A percentile compares a stretch with the other conserved stretches of the same genome.
Conservation (phyloP, 441 rosid genomes). For the Aleurites moluccanus region DNA sequence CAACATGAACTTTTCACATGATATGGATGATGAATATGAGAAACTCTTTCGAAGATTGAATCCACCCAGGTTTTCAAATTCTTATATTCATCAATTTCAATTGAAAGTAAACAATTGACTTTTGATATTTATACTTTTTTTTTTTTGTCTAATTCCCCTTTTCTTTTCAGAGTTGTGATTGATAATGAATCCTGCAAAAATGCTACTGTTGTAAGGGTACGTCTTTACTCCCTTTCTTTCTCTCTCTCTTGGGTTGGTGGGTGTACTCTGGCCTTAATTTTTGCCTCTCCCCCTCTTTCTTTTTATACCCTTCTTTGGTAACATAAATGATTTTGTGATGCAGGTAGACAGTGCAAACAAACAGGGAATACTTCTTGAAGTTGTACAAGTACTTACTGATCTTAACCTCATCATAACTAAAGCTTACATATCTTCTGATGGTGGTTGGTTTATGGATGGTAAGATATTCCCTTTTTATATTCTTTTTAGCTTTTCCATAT, state of each 20-base stretch:
- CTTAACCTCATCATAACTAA: constrained; percentile 75
- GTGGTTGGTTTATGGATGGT: constrained; percentile 99
- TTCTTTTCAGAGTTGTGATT: constrained; percentile 63
- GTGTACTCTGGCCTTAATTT: constrained; percentile 8
- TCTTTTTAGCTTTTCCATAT: background rate
- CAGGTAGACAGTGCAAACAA: constrained; percentile 93
- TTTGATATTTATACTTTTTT: background rate
- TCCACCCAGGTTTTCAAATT: constrained; percentile 64
- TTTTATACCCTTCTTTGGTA: constrained; percentile 16
- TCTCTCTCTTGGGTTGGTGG: constrained; percentile 11
- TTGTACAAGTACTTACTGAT: constrained; percentile 91
- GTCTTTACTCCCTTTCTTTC: background rate
- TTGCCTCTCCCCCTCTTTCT: constrained; percentile 6
- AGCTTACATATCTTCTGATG: constrained; percentile 93
- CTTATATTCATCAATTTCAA: constrained; percentile 10
- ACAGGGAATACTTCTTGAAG: constrained; percentile 90
- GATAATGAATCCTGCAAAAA: constrained; percentile 82
- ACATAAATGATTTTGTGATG: constrained; percentile 15
- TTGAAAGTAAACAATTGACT: background rate
- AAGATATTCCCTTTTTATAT: constrained; percentile 12
- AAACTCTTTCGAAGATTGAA: constrained; percentile 80
- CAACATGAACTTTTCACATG: constrained; percentile 61
- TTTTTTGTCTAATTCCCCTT: constrained; percentile 1
- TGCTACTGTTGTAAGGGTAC: constrained; percentile 79
- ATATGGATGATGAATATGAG: constrained; percentile 74